A percentile compares a stretch with the other conserved stretches of the same genome.
Conservation (phyloP, 805 yeast species). For the Candida mattraensis region DNA sequence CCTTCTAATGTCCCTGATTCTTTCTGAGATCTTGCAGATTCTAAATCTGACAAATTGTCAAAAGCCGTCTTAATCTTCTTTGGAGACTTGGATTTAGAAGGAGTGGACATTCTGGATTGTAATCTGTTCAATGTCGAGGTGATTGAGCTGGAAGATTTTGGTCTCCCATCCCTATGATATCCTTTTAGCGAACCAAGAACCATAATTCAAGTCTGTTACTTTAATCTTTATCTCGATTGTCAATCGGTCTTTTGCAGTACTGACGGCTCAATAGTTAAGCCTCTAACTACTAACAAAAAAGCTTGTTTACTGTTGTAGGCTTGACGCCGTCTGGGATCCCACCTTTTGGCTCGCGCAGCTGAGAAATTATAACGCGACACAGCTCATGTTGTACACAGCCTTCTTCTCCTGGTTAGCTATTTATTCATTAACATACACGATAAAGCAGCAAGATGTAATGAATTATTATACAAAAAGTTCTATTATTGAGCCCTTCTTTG, state of each 20-base stretch:
- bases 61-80: conserved; percentile 22
- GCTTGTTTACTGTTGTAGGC: too few species aligned
- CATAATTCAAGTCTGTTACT: conserved; percentile 8
- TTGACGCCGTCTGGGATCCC: too few species aligned
- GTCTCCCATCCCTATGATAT: conserved; percentile 15
- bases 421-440: too few species aligned
- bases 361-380: too few species aligned
- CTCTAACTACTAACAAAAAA: too few species aligned
- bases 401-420: too few species aligned
- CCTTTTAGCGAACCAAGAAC: conserved; percentile 8
- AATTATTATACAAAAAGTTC: background rate
- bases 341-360: too few species aligned
- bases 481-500: conserved; percentile 10
- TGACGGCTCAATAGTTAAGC: too few species aligned
- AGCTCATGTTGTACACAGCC: too few species aligned
- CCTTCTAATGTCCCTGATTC: background rate
- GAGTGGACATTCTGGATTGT: conserved; percentile 18
- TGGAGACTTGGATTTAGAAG: conserved; percentile 20
- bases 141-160: conserved; percentile 16
- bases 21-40: conserved; percentile 3
- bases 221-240: too few species aligned
- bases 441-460: too few species aligned
- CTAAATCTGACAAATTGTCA: conserved; percentile 15
- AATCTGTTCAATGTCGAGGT: conserved; percentile 18
- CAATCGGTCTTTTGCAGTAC: too few species aligned